Conservation (phyloP, 2,329 filamentous ascomycete genomes). For the Colletotrichum brevisporum region DNA sequence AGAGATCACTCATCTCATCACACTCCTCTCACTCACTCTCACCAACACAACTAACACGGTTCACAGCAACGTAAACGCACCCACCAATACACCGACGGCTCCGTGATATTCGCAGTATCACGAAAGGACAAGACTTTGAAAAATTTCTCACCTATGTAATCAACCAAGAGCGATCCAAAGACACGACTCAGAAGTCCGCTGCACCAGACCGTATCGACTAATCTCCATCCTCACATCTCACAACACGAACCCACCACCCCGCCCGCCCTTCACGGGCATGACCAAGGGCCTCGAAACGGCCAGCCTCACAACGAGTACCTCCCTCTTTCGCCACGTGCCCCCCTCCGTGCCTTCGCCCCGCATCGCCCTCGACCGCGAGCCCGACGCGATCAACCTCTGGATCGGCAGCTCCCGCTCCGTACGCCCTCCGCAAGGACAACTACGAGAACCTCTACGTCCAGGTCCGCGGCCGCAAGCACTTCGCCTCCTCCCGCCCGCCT, state of each 20-base stretch:
- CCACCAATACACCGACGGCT: conserved; percentile 55
- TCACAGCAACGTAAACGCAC: conserved; percentile 65
- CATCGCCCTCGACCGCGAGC: conserved; percentile 73
- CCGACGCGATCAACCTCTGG: conserved; percentile 88
- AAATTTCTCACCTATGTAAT: conserved; percentile 74
- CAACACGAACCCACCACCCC: not conserved
- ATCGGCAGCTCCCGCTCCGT: conserved; percentile 79
- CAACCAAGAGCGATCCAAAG: conserved; percentile 46
- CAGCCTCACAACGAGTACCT: conserved; percentile 83
- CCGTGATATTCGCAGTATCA: conserved; percentile 77
- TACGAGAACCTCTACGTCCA: conserved; percentile 91
- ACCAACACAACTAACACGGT: conserved; percentile 20
- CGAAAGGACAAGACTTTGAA: conserved; percentile 75
- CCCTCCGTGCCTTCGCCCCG: conserved; percentile 78
- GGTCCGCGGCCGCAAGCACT: conserved; percentile 79
- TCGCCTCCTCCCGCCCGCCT: conserved; percentile 81
- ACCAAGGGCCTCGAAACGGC: conserved; percentile 72
- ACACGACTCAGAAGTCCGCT: conserved; percentile 67
- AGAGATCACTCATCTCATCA: not conserved
- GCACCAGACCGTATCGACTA: conserved; percentile 78
- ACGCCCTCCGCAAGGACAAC: conserved; percentile 82
- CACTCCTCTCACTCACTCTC: too few species aligned
- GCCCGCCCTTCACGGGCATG: not conserved
- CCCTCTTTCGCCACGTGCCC: conserved; percentile 74
- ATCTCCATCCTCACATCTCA: not conserved